Base-by-base conservation (phyloP, 768 basidiomycete genomes). In the Lentinula sp. region DNA sequence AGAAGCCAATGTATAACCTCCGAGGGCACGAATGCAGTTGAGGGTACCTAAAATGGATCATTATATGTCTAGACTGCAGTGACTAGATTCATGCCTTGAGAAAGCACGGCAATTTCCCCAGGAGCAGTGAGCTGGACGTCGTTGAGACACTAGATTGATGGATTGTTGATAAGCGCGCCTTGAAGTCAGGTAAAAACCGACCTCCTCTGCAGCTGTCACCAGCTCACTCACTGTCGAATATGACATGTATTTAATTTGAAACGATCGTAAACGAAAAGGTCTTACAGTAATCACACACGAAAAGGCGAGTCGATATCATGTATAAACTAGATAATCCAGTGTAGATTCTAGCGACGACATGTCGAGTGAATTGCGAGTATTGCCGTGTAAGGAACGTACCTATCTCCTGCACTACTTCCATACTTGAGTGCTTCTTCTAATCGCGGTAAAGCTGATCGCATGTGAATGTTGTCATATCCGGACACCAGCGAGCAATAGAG, bases 321-420 rank as follows among this genome's bases (percentile, higher is more conserved):
- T 88, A 84, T 10, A 87, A 79, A 60, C 71, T 80, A 4, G 84
- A 81, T 62, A 87, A 84, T 63, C 80, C 80, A 2, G 84, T 84
- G 68, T 86, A 88, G 10, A 86, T 77, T 15, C 88, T 88, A 58
- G 12, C 41, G 49, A 59, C 50, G 28, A 18, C 20, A 50, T 16
- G 57, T 36, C 61, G 43, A 35, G 37, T 43, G 50, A 28, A 6
- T 6, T 10, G 10, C n/a, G 16, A 12, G n/a, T 1, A 6, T 48
- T 28, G 28, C 28, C 35, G 10, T 10, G 12, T 10, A 35, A 7
- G 13, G 35, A 9, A 64, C 73, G 59, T 61, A 86, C 86, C 85
- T 78, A 66, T 90, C 87, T 13, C 87, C 87, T 8, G 86, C 83
- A 63, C 84, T 85, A 52, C 83, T 79, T 3, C 86, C 86, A 64